Evolutionary conservation across 768 basidiomycete genomes (phyloP).

Genomic region (Lactarius trivialis): DNA sequence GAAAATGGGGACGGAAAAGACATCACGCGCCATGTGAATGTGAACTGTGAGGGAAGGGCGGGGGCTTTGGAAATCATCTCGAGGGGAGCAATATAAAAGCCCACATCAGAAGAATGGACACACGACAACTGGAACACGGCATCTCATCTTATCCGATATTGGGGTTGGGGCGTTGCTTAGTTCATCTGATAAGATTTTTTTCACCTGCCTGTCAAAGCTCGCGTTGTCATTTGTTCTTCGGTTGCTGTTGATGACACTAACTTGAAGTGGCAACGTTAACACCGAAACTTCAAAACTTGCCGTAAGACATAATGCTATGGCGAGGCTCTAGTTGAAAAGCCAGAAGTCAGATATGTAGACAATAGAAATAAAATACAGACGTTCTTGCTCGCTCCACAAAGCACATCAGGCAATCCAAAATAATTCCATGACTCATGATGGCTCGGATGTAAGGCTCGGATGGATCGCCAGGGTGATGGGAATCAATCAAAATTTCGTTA

Average conservation of each 20-base stretch:
- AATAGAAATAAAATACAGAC: no score
- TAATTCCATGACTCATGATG: no score
- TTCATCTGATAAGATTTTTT: conserved; percentile 22
- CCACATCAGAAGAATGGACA: conserved; percentile 4
- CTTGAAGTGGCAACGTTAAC: not conserved
- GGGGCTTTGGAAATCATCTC: not conserved
- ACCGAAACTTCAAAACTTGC: not conserved
- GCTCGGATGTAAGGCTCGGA: no score
- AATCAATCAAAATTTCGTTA: not conserved
- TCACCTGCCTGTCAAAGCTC: not conserved
- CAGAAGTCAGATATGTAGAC: no score
- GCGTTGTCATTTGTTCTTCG: not conserved
- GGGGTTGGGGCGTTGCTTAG: conserved; percentile 17
- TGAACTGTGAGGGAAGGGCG: not conserved
- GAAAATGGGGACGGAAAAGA: conserved; percentile 91
- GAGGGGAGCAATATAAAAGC: conserved; percentile 19
- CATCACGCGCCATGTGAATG: conserved; percentile 54
- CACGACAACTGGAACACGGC: not conserved
- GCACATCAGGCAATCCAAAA: no score
- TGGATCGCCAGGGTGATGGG: no score
- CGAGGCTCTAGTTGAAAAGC: no score
- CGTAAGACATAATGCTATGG: no score
- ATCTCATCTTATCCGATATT: conserved; percentile 15
- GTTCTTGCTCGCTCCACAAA: no score
- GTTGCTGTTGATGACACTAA: not conserved